Base-by-base conservation (phyloP, 768 basidiomycete species). In the Lentinus tigrinus region DNA sequence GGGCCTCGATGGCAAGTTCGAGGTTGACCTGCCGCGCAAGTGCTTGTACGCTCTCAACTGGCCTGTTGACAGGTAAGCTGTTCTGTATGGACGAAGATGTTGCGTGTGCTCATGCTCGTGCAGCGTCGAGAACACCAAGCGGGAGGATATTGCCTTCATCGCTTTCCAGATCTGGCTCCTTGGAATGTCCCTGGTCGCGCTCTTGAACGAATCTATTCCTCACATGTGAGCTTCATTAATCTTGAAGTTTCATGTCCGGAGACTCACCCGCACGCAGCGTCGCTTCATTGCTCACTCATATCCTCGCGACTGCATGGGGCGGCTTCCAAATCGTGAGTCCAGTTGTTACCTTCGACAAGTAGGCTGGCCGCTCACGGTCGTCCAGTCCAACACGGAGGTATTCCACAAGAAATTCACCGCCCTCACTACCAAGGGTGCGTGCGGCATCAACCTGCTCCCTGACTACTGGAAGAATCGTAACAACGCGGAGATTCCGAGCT, bases 141-240 rank as follows among this genome's bases (percentile, higher is more conserved):
- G 90, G 26, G 89, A 91, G 66, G 91, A 93, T 69, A 72, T 89
- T 57, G 80, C 86, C 11, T 91, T 91, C 71, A 84, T 92, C 39
- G 78, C 79, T 6, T 93, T 91, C 74, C 88, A 92, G 63, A 73
- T 89, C 54, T 93, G 91, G 90, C 84, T 90, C 6, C 74, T 91
- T 16, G 88, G 85, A 28, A 87, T 91, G 85, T 89, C 88, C 11
- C 56, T 87, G 27, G 85, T 89, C 43, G 89, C 89, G 39, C 60
- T 81, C 54, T 65, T 81, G 56, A 91, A 91, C 70, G 89, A 92
- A 72, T 91, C 89, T 3, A 89, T 91, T 58, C 91, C 91, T 2
- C 91, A 92, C 60, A 85, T 85, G 71, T 78, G 58, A 28, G 70
- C 61, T 7, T 7, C 14, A n/a, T 3, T 24, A 27, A 10, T 4